Base-by-base conservation (phyloP, 305 asterid species). In the Rubia peregrina region DNA sequence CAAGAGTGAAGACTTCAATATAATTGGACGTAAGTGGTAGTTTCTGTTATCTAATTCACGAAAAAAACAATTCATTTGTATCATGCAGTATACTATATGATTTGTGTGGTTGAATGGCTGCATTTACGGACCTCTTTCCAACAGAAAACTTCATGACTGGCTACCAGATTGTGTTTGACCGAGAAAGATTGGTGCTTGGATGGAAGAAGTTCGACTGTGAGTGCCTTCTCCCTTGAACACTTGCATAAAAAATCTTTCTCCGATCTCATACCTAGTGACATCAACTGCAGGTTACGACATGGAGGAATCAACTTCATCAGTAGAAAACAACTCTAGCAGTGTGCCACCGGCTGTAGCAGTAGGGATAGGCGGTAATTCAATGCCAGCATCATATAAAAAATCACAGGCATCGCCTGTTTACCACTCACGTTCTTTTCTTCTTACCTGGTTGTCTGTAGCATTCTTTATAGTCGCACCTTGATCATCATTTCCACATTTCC, bases 101-200 rank as follows among this genome's bases (percentile, higher is more conserved):
- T 16, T n/a, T 22, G 11, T 36, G 22, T 19, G 40, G 42, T 11
- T 21, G 42, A 51, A 61, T 48, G 9, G 59, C 9, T 43, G 26
- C 56, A 60, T n/a, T 61, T 65, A 41, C 67, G 55, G 66, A 21
- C 24, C 16, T 8, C 49, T 21, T 42, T 60, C 38, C 49, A 68
- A 67, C 89, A 91, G 97, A 91, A 76, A 91, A 91, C 80, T 91
- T 88, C 43, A 88, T 91, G 96, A 85, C 89, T 33, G 95, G 97
- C 70, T 88, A 89, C 80, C 86, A 90, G 57, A 78, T 89, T 65
- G 95, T 86, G 74, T 89, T 91, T 80, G 93, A 91, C 73, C 83
- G 97, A 67, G 97, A 91, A 80, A 86, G 84, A 77, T 86, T 85
- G 13, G 86, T 86, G 55, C 96, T 89, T 38, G 97, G 96, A 67